phyloP scores from a whole-genome alignment of 2,329 filamentous ascomycete species.

The Rachicladosporium sp. region DNA sequence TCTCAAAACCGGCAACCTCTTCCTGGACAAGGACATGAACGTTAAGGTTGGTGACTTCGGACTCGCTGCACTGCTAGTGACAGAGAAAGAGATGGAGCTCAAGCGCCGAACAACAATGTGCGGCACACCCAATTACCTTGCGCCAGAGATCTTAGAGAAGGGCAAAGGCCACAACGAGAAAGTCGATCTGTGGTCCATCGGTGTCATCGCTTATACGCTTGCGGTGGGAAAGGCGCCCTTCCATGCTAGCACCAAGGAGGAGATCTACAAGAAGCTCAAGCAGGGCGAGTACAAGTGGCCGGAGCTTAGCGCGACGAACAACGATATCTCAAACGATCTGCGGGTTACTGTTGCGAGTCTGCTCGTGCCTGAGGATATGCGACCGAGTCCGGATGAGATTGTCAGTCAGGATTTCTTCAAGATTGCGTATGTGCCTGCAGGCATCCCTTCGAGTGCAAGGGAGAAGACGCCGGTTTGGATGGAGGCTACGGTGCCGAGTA shows the following conservation, averaged over 20 bases:
- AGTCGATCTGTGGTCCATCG: slow-evolving; percentile 96
- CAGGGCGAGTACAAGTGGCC: slow-evolving; percentile 73
- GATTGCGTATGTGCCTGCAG: slow-evolving; percentile 57
- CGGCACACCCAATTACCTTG: slow-evolving; percentile 96
- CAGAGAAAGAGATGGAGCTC: slow-evolving; percentile 77
- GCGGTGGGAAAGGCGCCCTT: slow-evolving; percentile 93
- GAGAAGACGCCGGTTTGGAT: slow-evolving; percentile 36
- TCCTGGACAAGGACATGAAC: slow-evolving; percentile 89
- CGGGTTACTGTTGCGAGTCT: slow-evolving; percentile 68
- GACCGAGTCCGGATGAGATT: slow-evolving; percentile 65
- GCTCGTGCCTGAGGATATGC: slow-evolving; percentile 60
- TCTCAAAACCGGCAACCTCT: slow-evolving; percentile 96
- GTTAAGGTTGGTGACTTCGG: slow-evolving; percentile 98
- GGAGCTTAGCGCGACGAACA: slow-evolving; percentile 49
- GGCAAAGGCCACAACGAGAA: slow-evolving; percentile 94
- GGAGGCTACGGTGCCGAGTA: slow-evolving; percentile 30
- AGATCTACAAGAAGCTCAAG: slow-evolving; percentile 62
- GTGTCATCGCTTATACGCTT: slow-evolving; percentile 97
- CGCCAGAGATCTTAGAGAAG: slow-evolving; percentile 90
- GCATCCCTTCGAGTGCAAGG: slow-evolving; percentile 34
- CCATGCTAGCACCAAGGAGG: slow-evolving; percentile 78
- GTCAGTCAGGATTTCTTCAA: slow-evolving; percentile 71
- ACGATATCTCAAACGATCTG: slow-evolving; percentile 61
- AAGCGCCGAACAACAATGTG: slow-evolving; percentile 81
- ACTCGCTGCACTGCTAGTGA: slow-evolving; percentile 79